Evolutionary conservation across 805 yeast species (phyloP), one percentile per base, ranked within the genome.

Genomic region (Candida palmyrensis): DNA sequence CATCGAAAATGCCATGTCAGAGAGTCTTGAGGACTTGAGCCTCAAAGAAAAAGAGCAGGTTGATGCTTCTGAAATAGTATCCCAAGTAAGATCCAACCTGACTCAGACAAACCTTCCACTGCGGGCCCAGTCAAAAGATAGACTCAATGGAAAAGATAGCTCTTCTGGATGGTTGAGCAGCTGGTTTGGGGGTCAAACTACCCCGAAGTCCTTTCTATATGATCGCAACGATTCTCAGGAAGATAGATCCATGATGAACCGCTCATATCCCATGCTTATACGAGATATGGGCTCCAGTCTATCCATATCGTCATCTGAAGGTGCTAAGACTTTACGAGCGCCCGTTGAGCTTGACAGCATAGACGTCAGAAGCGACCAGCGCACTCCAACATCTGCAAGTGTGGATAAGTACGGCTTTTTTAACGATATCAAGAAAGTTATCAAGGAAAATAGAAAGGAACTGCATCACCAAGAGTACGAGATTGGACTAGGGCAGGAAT

Each of bases 391-490:
- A 10, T 20, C 25, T 1, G 51, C 49, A 3, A 48, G 61, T 22
- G 59, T 73, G 9, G 79, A 73, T 47, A 55, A 66, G 40, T 73
- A 63, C 48, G 79, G 79, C 1, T 73, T 74, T 42, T 53, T 72
- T 20, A 61, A 45, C 31, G 62, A 49, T 33, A 33, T 35, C 10
- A 28, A 36, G 14, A 28, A 31, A 17, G 27, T 30, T 12, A 14
- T 15, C 11, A 21, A 21, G 11, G 23, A 21, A 21, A 9, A 9
- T 9, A 9, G 10, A 9, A 11, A 9, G 9, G 23, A 21, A 9
- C 23, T 21, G 23, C n/a, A n/a, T n/a, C n/a, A n/a, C n/a, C n/a
- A n/a, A n/a, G n/a, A n/a, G n/a, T n/a, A n/a, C n/a, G n/a, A n/a
- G n/a, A n/a, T n/a, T n/a, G n/a, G n/a, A n/a, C n/a, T n/a, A n/a